These are phyloP conservation scores for Backusella parvicylindrica DNA, from an alignment of 192 early-diverging fungal species.

Conservation along the genomic window DNA sequence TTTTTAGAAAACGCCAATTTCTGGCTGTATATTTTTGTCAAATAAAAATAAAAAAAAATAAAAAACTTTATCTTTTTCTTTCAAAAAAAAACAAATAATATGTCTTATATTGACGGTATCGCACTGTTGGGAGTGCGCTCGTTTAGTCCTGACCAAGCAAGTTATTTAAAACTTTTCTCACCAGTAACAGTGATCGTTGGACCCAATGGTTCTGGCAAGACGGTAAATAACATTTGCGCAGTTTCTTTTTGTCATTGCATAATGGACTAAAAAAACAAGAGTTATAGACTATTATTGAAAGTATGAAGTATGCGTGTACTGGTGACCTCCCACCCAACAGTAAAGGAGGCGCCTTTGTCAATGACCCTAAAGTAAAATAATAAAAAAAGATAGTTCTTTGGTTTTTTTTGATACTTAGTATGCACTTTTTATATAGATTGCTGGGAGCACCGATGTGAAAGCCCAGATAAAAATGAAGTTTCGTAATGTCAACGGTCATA, in stretches of 20 bases:
- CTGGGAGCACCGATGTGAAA: constrained; percentile 75
- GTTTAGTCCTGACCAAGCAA: constrained; percentile 72
- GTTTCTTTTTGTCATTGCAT: not conserved
- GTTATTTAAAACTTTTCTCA: constrained; percentile 80
- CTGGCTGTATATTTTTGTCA: too few relatives aligned
- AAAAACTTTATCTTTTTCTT: too few relatives aligned
- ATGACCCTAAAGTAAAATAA: constrained; percentile 91
- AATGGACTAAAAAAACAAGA: not conserved
- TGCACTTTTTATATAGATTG: constrained; percentile 44
- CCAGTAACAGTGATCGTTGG: constrained; percentile 96
- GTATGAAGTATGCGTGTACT: constrained; percentile 92
- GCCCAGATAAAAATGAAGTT: constrained; percentile 92
- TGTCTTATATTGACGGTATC: constrained; percentile 69
- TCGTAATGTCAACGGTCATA: constrained; percentile 65
- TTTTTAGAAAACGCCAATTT: too few relatives aligned
- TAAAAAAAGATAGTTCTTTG: too few relatives aligned
- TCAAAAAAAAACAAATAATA: not conserved
- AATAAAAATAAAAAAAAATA: too few relatives aligned
- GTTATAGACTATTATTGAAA: constrained; percentile 88
- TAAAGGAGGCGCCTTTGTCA: constrained; percentile 86
- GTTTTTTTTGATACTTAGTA: not conserved
- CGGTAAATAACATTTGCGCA: constrained; percentile 43
- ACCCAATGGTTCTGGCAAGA: constrained; percentile 95
- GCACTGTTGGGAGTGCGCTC: constrained; percentile 88
- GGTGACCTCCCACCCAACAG: constrained; percentile 88